Base-by-base conservation (phyloP, 352 stramenopile genomes). In the Pythium rhizo-oryzae region DNA sequence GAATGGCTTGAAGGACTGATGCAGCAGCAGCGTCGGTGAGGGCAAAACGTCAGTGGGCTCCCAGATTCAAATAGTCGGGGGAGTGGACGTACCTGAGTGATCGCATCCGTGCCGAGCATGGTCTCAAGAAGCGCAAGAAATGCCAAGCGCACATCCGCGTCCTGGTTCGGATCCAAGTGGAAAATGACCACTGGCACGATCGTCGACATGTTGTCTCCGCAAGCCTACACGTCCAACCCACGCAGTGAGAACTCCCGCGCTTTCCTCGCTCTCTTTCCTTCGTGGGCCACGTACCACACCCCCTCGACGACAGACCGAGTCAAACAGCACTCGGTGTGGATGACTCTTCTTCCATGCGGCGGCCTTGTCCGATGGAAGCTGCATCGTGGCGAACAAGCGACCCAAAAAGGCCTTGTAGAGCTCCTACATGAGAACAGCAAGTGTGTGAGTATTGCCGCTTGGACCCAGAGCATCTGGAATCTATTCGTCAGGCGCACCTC, bases 101-200 rank as follows among this genome's bases (percentile, higher is more conserved):
- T 82, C 13, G 68, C 52, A 49, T 89, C 76, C 21, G 67, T 79
- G 16, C 82, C 76, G 16, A 96, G 79, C 82, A 96, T 90, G 5
- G 88, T 92, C 70, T 96, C 85, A 16, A 96, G 66, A 33, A 96
- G 77, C n/a, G 87, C 86, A 54, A 96, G 79, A 62, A 94, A 96
- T 33, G 84, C 78, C 19, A 96, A 73, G 7, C 87, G 84, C 44
- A 96, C 80, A 64, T 94, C 85, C 8, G 85, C 80, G 44, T 93
- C 87, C 35, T 83, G 80, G n/a, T 67, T 58, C 37, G 83, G 73
- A 12, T 89, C 81, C 46, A 96, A 62, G 63, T 96, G 85, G 12
- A 85, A 41, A 43, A 96, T 62, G 49, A 94, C 63, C 35, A 89
- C 82, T n/a, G 84, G 83, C 0, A 92, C 72, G 25, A 94, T 70